Evolutionary conservation across 176 grass and related monocot species (phyloP).

Genomic region (Oryza meridionalis): DNA sequence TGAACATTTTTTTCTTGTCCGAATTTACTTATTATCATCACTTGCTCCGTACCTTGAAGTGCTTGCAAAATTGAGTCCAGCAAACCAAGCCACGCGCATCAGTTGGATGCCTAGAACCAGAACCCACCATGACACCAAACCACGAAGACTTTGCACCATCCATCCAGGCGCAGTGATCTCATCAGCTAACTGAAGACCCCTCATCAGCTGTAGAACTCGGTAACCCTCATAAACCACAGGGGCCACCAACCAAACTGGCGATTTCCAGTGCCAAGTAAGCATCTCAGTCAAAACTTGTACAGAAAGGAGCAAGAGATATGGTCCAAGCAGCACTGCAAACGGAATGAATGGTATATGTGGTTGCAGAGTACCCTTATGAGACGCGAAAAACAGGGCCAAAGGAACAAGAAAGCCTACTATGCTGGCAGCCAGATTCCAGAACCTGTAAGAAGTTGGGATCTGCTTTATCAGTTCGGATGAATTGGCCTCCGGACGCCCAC

Average conservation of each 20-base stretch:
- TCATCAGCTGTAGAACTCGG: slow-evolving; percentile 90
- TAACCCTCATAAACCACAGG: slow-evolving; percentile 90
- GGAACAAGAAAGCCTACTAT: slow-evolving; percentile 64
- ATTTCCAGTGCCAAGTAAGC: slow-evolving; percentile 95
- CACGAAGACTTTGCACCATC: slow-evolving; percentile 80
- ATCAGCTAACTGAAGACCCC: slow-evolving; percentile 71
- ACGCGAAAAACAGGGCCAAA: slow-evolving; percentile 56
- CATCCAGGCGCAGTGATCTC: slow-evolving; percentile 76
- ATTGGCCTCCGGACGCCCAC: slow-evolving; percentile 58
- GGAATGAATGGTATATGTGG: slow-evolving; percentile 66
- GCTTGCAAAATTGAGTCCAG: slow-evolving; percentile 53
- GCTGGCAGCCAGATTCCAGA: slow-evolving; percentile 75
- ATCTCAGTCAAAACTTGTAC: slow-evolving; percentile 85
- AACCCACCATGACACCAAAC: slow-evolving; percentile 92
- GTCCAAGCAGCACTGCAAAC: slow-evolving; percentile 73
- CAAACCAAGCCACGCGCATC: slow-evolving; percentile 91
- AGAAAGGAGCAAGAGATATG: slow-evolving; percentile 78
- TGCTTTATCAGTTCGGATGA: slow-evolving; percentile 43
- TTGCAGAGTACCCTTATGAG: slow-evolving; percentile 55
- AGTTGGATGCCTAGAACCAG: slow-evolving; percentile 89
- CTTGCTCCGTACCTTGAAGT: slow-evolving; percentile 41
- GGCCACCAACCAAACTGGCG: slow-evolving; percentile 83
- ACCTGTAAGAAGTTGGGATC: slow-evolving; percentile 62
- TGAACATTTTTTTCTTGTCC: background rate
- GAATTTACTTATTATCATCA: slow-evolving; percentile 28